These are phyloP conservation scores for Fusarium sp. DNA, from an alignment of 2,329 filamentous ascomycete species.

Conservation along the genomic window DNA sequence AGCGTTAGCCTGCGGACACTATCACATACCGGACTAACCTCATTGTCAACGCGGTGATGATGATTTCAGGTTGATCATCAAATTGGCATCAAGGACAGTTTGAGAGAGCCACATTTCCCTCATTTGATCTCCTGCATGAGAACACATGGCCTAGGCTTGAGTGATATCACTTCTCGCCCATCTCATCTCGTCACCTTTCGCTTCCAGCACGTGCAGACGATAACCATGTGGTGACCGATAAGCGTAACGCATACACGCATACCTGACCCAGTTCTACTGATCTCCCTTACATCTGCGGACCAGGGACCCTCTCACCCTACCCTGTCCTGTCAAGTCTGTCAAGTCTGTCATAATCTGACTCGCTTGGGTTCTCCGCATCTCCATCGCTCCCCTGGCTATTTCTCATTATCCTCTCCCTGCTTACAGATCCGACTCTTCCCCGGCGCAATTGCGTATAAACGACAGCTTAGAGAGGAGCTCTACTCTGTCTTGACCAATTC, in stretches of 20 bases:
- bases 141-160: conserved; percentile 18
- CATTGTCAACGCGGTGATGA: neutral
- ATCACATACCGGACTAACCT: conserved; percentile 22
- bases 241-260: conserved; percentile 1
- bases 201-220: neutral
- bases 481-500: neutral
- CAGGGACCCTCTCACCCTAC: neutral
- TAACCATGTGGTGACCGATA: conserved; percentile 34
- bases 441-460: conserved; percentile 6
- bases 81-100: conserved; percentile 5
- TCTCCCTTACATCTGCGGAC: conserved; percentile 22
- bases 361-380: conserved; percentile 25
- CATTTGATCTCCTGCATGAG: conserved; percentile 6
- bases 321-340: conserved; percentile 3
- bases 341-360: neutral
- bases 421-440: conserved; percentile 4
- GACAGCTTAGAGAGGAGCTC: neutral
- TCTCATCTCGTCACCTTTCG: conserved; percentile 10
- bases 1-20: conserved; percentile 7
- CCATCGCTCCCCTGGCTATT: conserved; percentile 6
- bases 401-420: conserved; percentile 21
- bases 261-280: conserved; percentile 6
- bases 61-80: neutral
- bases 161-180: conserved; percentile 20
- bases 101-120: neutral